Base-by-base conservation (phyloP, 2,329 filamentous ascomycete genomes). In the Rosellinia necatrix region DNA sequence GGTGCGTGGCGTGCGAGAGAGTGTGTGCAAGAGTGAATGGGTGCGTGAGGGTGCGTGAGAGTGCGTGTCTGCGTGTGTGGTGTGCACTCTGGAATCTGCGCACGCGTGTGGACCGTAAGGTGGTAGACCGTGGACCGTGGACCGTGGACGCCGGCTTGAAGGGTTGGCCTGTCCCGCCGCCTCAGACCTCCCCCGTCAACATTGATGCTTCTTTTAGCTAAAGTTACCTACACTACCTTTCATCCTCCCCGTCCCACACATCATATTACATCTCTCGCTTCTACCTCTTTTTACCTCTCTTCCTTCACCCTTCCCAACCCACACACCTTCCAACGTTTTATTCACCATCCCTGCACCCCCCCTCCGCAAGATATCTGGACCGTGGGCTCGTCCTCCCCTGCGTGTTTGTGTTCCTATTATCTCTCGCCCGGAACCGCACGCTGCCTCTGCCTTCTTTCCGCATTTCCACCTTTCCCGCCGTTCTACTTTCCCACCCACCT, bases 91-190 rank as follows among this genome's bases (percentile, higher is more conserved):
- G 37, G 34, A 54, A 32, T 53, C 57, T 58, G 54, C 50, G 55
- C 56, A 49, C 54, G 59, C 57, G 56, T 59, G 42, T 59, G 51
- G 48, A 50, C 48, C n/a, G n/a, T n/a, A n/a, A n/a, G n/a, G n/a
- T n/a, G n/a, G 47, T 55, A 58, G 61, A 62, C 65, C 62, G 62
- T 63, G 53, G 63, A 62, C 56, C 52, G 60, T 68, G 60, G 64
- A 63, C 64, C 64, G 61, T 67, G 64, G 63, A 59, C 62, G 64
- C 65, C 66, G 66, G 63, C 65, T 69, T 63, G 65, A 65, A 65
- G 64, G 63, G 64, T 49, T 59, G 55, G 57, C 54, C 57, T 66
- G 65, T 69, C 64, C 67, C 65, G 67, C 66, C 63, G 67, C 65
- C 66, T 69, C 66, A 66, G 59, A 64, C 59, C 60, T 67, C 64